Percentiles rank a stretch among this genome's conserved stretches.
These are phyloP conservation scores for Ophiostoma pallidulum DNA, from an alignment of 2,329 filamentous ascomycete genomes.

Conservation along the genomic window DNA sequence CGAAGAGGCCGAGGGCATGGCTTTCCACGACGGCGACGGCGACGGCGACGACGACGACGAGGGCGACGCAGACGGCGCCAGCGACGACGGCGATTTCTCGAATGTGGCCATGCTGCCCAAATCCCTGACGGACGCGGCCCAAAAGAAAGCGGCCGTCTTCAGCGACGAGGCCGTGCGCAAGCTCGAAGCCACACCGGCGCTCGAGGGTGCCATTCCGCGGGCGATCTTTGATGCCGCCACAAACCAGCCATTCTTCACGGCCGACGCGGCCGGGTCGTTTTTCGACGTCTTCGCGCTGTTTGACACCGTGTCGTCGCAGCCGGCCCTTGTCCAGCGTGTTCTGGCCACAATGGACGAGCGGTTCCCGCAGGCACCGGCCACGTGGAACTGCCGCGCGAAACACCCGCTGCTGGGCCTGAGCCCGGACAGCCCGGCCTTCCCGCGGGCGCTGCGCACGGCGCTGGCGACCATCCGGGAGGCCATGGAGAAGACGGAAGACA, in stretches of 20 bases:
- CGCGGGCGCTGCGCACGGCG: conserved; percentile 56
- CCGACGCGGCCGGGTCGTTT: conserved; percentile 61
- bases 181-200: conserved; percentile 67
- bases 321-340: conserved; percentile 64
- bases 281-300: conserved; percentile 73
- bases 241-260: conserved; percentile 63
- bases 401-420: conserved; percentile 60
- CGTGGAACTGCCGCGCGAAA: conserved; percentile 61
- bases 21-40: conserved; percentile 36
- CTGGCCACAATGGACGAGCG: conserved; percentile 51
- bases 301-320: conserved; percentile 52
- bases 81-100: conserved; percentile 39
- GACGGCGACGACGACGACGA: conserved; percentile 38
- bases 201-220: conserved; percentile 87
- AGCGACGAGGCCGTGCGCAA: conserved; percentile 27
- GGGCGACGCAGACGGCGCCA: conserved; percentile 27
- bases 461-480: conserved; percentile 51
- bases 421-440: conserved; percentile 58
- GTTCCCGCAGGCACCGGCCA: conserved; percentile 51
- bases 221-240: conserved; percentile 83
- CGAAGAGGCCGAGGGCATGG: conserved; percentile 35
- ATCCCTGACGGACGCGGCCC: conserved; percentile 32
- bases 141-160: conserved; percentile 31
- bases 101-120: conserved; percentile 32
- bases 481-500: conserved; percentile 37